Conservation (phyloP, 2,329 filamentous ascomycete species). For the Claviceps pusilla region DNA sequence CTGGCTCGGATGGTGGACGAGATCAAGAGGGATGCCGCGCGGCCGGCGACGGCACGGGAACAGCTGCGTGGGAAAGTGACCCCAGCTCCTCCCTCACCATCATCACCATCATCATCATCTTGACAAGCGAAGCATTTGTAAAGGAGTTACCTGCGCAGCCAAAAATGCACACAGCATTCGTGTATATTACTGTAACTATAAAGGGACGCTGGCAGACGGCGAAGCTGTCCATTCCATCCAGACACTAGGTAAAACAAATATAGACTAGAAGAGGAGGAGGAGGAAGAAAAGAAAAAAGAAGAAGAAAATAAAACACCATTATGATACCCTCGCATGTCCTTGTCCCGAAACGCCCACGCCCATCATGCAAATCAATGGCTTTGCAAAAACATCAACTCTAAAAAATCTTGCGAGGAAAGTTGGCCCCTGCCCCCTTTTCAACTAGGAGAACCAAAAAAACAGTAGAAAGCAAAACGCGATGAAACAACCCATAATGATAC, state of each 20-base stretch:
- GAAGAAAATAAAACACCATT: conserved; percentile 8
- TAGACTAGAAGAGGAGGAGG: not conserved
- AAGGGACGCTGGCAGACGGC: not conserved
- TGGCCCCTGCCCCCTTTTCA: not conserved
- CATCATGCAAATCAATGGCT: conserved; percentile 8
- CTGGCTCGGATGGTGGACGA: conserved; percentile 49
- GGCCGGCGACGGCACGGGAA: conserved; percentile 21
- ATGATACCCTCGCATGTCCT: conserved; percentile 18
- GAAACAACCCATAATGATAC: conserved; percentile 80
- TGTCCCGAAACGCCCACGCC: conserved; percentile 17
- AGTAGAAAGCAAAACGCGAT: conserved; percentile 84
- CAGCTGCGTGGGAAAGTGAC: conserved; percentile 15
- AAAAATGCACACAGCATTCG: conserved; percentile 7
- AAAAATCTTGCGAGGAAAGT: not conserved
- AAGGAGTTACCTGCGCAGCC: too few relatives aligned
- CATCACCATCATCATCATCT: conserved; percentile 1
- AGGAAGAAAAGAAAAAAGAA: not conserved
- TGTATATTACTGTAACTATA: not conserved
- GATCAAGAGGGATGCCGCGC: conserved; percentile 23
- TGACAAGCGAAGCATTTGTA: conserved; percentile 5
- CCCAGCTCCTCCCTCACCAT: too few relatives aligned
- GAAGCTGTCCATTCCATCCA: conserved; percentile 9
- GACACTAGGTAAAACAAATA: conserved; percentile 11
- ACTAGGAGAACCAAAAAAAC: conserved; percentile 55
- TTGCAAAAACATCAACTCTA: not conserved